phyloP scores from a whole-genome alignment of 805 yeast species.

The Schwanniomyces vanrijiae region DNA sequence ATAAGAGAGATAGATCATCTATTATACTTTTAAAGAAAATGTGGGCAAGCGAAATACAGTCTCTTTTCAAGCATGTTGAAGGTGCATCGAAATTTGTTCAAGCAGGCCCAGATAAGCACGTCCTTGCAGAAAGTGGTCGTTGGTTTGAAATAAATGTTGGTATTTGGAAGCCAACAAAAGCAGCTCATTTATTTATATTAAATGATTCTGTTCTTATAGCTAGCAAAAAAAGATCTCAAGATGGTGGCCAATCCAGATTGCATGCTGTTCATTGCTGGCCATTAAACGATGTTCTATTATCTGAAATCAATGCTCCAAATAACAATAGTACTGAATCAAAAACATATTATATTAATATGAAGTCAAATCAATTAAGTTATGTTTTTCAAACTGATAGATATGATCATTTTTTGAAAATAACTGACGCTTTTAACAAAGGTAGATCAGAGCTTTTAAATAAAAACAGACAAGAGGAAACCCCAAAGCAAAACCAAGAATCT shows the following conservation, averaged over 20 bases:
- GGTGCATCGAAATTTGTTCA: constrained; percentile 85
- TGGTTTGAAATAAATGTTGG: constrained; percentile 88
- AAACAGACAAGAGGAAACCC: constrained; percentile 25
- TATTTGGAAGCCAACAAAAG: constrained; percentile 76
- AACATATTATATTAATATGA: constrained; percentile 45
- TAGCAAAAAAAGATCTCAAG: constrained; percentile 45
- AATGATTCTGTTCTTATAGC: constrained; percentile 81
- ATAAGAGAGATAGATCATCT: constrained; percentile 60
- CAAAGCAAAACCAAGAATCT: constrained; percentile 1
- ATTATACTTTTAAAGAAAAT: constrained; percentile 71
- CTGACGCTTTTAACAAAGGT: constrained; percentile 59
- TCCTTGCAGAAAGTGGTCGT: constrained; percentile 72
- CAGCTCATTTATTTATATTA: constrained; percentile 72
- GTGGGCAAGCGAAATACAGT: constrained; percentile 75
- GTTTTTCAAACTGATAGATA: constrained; percentile 61
- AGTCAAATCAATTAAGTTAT: constrained; percentile 48
- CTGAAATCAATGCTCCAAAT: constrained; percentile 34
- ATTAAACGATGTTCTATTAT: constrained; percentile 55
- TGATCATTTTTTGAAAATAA: constrained; percentile 56
- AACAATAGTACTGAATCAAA: constrained; percentile 12
- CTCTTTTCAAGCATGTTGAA: constrained; percentile 78
- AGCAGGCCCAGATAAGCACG: constrained; percentile 76
- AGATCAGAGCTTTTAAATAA: constrained; percentile 47
- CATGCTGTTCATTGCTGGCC: constrained; percentile 83
- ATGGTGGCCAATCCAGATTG: constrained; percentile 36